A percentile compares a stretch with the other conserved stretches of the same genome.
Conservation (phyloP, 371 early-diverging fungal genomes). For the Amoeboaphelidium protococcarum region DNA sequence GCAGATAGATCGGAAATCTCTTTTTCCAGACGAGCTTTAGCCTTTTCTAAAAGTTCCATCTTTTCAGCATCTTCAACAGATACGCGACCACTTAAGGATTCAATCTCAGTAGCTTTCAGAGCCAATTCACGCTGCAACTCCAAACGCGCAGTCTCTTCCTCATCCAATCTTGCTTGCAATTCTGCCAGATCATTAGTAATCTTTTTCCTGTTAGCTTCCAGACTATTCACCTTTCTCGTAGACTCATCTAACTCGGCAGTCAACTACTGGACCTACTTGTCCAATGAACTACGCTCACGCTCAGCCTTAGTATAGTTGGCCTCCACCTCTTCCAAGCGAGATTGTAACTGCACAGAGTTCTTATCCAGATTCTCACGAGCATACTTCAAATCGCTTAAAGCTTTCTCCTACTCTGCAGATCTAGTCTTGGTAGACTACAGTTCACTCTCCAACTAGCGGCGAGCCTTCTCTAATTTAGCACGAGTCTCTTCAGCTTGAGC, state of each 20-base stretch:
- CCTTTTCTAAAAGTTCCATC: constrained; percentile 23
- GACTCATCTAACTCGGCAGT: constrained; percentile 21
- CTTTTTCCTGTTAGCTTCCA: constrained; percentile 23
- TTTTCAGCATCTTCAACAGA: constrained; percentile 10
- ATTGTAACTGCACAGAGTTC: constrained; percentile 16
- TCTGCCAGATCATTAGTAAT: constrained; percentile 32
- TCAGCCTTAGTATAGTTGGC: constrained; percentile 19
- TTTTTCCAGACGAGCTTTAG: constrained; percentile 23
- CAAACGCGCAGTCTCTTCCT: constrained; percentile 25
- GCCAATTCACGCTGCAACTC: constrained; percentile 24
- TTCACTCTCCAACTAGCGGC: constrained; percentile 23
- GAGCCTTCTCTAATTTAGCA: constrained; percentile 19
- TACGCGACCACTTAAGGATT: constrained; percentile 30
- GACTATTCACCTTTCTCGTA: constrained; percentile 8
- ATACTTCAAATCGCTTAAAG: constrained; percentile 16
- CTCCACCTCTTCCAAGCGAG: constrained; percentile 26
- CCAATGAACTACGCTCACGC: constrained; percentile 21
- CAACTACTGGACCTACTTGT: constrained; percentile 17
- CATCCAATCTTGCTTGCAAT: constrained; percentile 32
- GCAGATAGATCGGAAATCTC: constrained; percentile 29
- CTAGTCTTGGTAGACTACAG: constrained; percentile 13
- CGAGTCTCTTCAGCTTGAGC: constrained; percentile 20
- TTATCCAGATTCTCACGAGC: constrained; percentile 22
- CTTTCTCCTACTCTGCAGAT: constrained; percentile 17
- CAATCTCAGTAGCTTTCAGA: constrained; percentile 31